Conservation (phyloP, 2,329 filamentous ascomycete species). For the Stagonosporopsis vannaccii region DNA sequence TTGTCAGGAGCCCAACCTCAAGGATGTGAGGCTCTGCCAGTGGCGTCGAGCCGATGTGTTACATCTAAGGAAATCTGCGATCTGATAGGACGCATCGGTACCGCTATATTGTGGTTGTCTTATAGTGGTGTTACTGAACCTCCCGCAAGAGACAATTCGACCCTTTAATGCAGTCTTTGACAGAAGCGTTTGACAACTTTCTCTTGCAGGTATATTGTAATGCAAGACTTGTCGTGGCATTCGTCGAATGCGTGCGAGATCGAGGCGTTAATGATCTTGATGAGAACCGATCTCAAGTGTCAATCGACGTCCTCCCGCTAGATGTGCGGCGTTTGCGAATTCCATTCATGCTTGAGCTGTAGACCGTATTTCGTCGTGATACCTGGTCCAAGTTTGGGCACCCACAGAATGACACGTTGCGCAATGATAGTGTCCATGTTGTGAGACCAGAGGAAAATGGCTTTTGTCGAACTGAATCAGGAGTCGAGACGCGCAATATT, state of each 20-base stretch:
- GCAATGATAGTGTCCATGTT: not conserved
- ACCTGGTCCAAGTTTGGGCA: not conserved
- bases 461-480: constrained; percentile 1
- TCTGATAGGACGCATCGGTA: not conserved
- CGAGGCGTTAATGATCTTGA: not conserved
- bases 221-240: not conserved
- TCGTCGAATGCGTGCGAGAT: not conserved
- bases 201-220: not conserved
- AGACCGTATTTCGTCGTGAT: not conserved
- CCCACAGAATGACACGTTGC: not conserved
- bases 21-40: constrained; percentile 12
- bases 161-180: constrained; percentile 5
- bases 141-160: constrained; percentile 13
- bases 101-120: constrained; percentile 1
- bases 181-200: not conserved
- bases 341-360: not conserved
- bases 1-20: not conserved
- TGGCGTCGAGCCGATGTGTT: not conserved
- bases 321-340: not conserved
- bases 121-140: constrained; percentile 5
- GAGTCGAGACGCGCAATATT: not conserved
- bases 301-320: not conserved
- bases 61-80: not conserved
- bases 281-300: not conserved
- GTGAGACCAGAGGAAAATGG: not conserved